Evolutionary conservation across 331 rosid species (phyloP).

Genomic region (Cydonia oblonga): DNA sequence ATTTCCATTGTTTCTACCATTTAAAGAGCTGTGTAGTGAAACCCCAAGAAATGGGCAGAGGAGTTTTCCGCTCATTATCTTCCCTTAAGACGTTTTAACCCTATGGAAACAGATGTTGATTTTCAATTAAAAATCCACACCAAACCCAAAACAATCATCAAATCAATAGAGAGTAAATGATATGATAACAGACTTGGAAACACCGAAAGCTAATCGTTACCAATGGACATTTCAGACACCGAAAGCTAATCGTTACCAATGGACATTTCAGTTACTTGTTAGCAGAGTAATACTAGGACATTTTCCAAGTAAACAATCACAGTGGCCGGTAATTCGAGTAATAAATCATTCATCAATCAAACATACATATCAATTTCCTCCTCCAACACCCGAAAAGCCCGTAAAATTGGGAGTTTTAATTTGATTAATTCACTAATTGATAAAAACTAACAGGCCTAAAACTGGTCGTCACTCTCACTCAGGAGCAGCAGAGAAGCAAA

Average conservation of each 20-base stretch:
- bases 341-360: background rate
- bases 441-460: background rate
- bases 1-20: conserved; percentile 21
- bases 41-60: conserved; percentile 46
- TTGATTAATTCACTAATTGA: background rate
- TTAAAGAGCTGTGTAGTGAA: conserved; percentile 32
- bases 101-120: background rate
- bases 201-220: background rate
- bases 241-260: background rate
- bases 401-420: background rate
- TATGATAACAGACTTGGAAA: background rate
- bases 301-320: background rate
- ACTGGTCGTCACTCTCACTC: background rate
- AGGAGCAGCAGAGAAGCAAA: background rate
- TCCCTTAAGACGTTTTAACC: conserved; percentile 23
- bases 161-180: background rate
- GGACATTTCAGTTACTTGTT: background rate
- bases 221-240: background rate
- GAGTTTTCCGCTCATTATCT: conserved; percentile 48
- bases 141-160: background rate
- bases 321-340: no score
- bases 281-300: background rate
- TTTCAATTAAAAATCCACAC: background rate
- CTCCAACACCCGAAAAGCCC: background rate
- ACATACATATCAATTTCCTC: background rate